Evolutionary conservation across 352 stramenopile species (phyloP).

Genomic region (Phytophthora ohioensis): DNA sequence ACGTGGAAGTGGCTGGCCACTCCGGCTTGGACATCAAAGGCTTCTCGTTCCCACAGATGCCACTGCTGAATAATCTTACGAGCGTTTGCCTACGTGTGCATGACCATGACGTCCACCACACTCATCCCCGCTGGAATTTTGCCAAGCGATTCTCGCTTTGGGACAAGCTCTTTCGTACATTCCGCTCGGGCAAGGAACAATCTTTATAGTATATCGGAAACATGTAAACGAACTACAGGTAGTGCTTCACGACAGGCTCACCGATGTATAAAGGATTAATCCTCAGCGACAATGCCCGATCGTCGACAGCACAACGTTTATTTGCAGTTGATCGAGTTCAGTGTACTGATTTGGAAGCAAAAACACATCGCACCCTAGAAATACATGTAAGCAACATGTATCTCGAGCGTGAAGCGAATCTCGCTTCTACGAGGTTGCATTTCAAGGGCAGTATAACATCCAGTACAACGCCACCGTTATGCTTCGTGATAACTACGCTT

Average conservation of each 20-base stretch:
- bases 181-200: conserved; percentile 47
- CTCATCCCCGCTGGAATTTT: conserved; percentile 86
- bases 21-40: conserved; percentile 85
- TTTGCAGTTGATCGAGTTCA: too few relatives aligned
- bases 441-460: too few relatives aligned
- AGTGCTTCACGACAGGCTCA: too few relatives aligned
- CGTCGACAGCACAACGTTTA: too few relatives aligned
- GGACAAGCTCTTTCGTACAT: conserved; percentile 88
- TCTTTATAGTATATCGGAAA: not conserved
- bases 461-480: not conserved
- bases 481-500: not conserved
- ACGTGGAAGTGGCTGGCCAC: conserved; percentile 89
- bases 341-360: too few relatives aligned
- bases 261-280: too few relatives aligned
- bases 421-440: too few relatives aligned
- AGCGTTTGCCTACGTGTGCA: conserved; percentile 74
- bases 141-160: conserved; percentile 90
- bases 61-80: conserved; percentile 57
- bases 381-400: too few relatives aligned
- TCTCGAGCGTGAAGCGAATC: too few relatives aligned
- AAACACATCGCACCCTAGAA: too few relatives aligned
- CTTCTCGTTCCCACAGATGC: conserved; percentile 89
- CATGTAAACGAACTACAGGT: not conserved
- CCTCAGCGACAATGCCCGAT: too few relatives aligned
- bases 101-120: conserved; percentile 91